Base-by-base conservation (phyloP, 371 early-diverging fungal species). In the Mortierella polycephala region DNA sequence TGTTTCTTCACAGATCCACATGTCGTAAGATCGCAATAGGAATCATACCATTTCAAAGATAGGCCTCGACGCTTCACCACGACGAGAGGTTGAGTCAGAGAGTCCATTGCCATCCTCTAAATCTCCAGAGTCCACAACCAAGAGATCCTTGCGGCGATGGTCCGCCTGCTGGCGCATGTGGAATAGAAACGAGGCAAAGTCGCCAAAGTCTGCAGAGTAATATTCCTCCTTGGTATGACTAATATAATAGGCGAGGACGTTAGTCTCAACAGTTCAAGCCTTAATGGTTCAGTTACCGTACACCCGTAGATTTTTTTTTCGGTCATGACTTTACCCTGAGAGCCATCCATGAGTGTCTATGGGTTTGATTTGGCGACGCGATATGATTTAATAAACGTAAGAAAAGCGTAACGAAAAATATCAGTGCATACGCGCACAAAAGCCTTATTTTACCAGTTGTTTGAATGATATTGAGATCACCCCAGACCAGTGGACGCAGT, bases 161-260 rank as follows among this genome's bases (percentile, higher is more conserved):
- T 57, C 50, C 14, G 88, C 83, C 61, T 85, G 82, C 65, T 87
- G 63, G 55, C 85, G 84, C 88, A 87, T 87, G 50, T 83, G 71
- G 18, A 62, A 23, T 76, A 81, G 60, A 68, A 87, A 87, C 6
- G 88, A 87, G 53, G 86, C 84, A 73, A 87, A 86, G 60, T 87
- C 88, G 40, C 88, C 88, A 56, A 87, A 75, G 59, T 87, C 88
- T 7, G 83, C 88, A 46, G 83, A 86, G 67, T 84, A 86, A 2
- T 82, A 67, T 5, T 62, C 74, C 59, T 86, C 83, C 44, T 84
- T 60, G 57, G 82, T 45, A 59, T 87, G 88, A 13, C 75, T 75
- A 20, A 4, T n/a, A 11, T 39, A 21, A 42, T 9, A n/a, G n/a
- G n/a, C n/a, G n/a, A n/a, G n/a, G n/a, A n/a, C n/a, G n/a, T n/a